Evolutionary conservation across 2,329 filamentous ascomycete genomes (phyloP), one percentile per base, ranked within the genome.

Genomic region (Colletotrichum graminicola): DNA sequence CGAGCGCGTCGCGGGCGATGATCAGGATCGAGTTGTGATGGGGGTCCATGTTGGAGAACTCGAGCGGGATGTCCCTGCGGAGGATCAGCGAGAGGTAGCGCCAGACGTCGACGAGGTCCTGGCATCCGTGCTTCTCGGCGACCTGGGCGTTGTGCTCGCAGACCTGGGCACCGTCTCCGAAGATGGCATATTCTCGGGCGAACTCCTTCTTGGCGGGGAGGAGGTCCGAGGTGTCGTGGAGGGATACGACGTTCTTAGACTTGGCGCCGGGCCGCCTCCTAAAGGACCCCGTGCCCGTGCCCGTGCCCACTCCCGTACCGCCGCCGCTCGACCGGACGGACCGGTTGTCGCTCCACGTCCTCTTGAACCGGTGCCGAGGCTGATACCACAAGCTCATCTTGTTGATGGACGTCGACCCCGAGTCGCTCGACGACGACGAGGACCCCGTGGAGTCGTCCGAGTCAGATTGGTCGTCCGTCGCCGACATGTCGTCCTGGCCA

Each of bases 101-200:
- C 96, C 96, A 99, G 8, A 97, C 89, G 75, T 94, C 90, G 34
- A 92, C 91, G 39, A 97, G 82, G 74, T 97, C 93, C 18, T 85
- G 80, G 73, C 90, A 88, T 5, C 92, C 93, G 75, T 92, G 87
- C 73, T 89, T 91, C 75, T 90, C 87, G 11, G 95, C 95, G 56
- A 97, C 90, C 1, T 83, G 82, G 11, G 94, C 93, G 79, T 99
- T 99, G 76, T 97, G 92, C 55, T 89, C 86, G 80, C 95, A 98
- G 4, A 97, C 90, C 47, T 92, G 88, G n/a, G 90, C 88, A 0
- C 93, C 92, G 72, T 94, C 90, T 4, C 94, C 94, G 78, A 96
- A 95, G 18, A 98, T 92, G 32, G 88, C 88, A 80, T 98, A 99
- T 74, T 93, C 89, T 68, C 90, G 84, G 2, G 94, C 96, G 73